These are phyloP conservation scores for Aspergillus pseudoviridinutans DNA, from an alignment of 2,329 filamentous ascomycete genomes.

Conservation along the genomic window DNA sequence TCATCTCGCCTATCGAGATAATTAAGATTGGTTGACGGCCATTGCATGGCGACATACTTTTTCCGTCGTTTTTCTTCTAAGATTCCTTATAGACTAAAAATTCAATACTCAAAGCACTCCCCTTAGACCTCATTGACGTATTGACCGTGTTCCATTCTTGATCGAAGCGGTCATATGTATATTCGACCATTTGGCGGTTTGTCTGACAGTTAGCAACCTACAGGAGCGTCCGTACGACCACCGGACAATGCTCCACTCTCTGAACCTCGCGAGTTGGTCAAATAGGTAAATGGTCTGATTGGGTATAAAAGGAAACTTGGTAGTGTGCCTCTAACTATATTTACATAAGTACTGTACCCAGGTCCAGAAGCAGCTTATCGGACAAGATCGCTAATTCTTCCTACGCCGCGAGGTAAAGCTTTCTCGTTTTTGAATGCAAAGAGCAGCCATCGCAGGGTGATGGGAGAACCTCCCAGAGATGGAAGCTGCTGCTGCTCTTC, in stretches of 20 bases:
- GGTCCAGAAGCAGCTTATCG: not conserved
- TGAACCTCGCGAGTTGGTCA: too few species aligned
- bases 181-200: too few species aligned
- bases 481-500: not conserved
- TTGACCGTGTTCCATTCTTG: too few species aligned
- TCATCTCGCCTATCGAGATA: not conserved
- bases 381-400: not conserved
- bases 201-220: too few species aligned
- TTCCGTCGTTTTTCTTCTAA: too few species aligned
- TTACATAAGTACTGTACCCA: not conserved
- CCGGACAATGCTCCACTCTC: too few species aligned
- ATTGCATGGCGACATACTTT: not conserved
- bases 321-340: not conserved
- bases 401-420: not conserved
- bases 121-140: too few species aligned
- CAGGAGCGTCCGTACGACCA: too few species aligned
- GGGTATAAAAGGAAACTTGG: constrained; percentile 12
- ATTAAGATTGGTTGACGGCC: not conserved
- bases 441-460: not conserved
- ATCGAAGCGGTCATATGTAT: too few species aligned
- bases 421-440: not conserved
- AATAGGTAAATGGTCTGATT: constrained; percentile 5
- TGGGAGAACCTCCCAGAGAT: not conserved
- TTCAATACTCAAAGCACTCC: not conserved
- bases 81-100: not conserved